Percentiles rank a stretch among this genome's conserved stretches.
phyloP scores from a whole-genome alignment of 2,329 filamentous ascomycete genomes.

The Neodidymelliopsis sp. region DNA sequence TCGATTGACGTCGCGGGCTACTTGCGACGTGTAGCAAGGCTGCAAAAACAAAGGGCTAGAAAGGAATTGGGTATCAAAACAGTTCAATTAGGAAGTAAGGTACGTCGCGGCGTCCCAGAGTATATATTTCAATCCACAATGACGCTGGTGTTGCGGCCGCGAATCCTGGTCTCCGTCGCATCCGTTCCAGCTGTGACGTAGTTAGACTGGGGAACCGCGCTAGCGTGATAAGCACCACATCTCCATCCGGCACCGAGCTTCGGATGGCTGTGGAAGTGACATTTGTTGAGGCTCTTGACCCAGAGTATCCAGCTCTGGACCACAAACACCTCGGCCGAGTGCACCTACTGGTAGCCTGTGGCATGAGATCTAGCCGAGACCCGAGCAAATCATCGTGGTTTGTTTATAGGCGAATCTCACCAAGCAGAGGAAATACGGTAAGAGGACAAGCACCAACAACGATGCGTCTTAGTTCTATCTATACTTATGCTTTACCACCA shows the following conservation, averaged over 20 bases:
- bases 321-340: conserved; percentile 3
- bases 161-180: conserved; percentile 2
- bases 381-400: background rate
- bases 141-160: conserved; percentile 1
- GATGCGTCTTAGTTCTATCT: conserved; percentile 9
- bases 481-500: conserved; percentile 7
- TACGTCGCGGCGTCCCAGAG: background rate
- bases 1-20: conserved; percentile 11
- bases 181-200: conserved; percentile 10
- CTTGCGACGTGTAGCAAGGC: conserved; percentile 3
- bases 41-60: background rate
- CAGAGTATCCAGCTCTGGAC: background rate
- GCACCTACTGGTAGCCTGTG: too few relatives aligned
- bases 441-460: background rate
- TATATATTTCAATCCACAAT: conserved; percentile 14
- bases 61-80: conserved; percentile 9
- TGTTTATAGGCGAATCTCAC: background rate
- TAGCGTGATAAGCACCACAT: background rate
- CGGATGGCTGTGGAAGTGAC: conserved; percentile 13
- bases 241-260: conserved; percentile 5
- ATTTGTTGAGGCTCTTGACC: conserved; percentile 13
- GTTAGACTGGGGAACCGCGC: background rate
- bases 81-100: background rate
- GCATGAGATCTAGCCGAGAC: too few relatives aligned
- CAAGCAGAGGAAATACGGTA: too few relatives aligned